Base-by-base conservation (phyloP, 106 monocot genomes). In the Acorus gramineus region DNA sequence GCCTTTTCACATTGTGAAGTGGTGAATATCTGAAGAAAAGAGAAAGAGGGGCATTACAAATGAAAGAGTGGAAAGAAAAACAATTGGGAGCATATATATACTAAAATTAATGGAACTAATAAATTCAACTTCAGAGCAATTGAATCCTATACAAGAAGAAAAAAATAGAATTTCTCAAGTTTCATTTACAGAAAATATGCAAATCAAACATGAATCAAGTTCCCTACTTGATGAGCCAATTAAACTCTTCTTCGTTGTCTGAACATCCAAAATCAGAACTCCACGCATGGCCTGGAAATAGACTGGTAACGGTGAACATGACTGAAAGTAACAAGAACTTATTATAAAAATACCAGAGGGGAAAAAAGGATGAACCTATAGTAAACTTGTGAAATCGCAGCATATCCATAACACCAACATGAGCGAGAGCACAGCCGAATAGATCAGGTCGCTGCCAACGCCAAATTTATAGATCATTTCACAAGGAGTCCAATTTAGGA, bases 371-470 rank as follows among this genome's bases (percentile, higher is more conserved):
- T 57, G 47, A 66, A 79, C 90, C 83, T 74, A 96, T 96, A 12
- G 96, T 90, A 73, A 96, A 96, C 62, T 89, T 98, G 56, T 98
- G 92, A 60, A 98, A 98, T 6, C 88, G 87, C 53, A 92, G 81
- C 98, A 98, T 98, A 79, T 98, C 98, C 98, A 98, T 92, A 14
- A 98, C 92, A 51, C 98, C 98, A 66, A 89, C 91, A 82, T 92
- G 92, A 59, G 92, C 92, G 68, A 98, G 77, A 60, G 87, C 96
- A 84, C 91, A 98, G 4, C 85, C 91, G 76, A 83, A 98, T 46
- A 98, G 91, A 79, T 98, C 96, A 56, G 92, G 98, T 55, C 88
- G 56, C 98, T 92, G 71, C 65, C 73, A 77, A 6, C 45, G 73
- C 44, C 59, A 67, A 45, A 50, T 52, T 57, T 56, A 3, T 51